Conservation (phyloP, 2,329 filamentous ascomycete genomes). For the Scolecobasidium constrictum region DNA sequence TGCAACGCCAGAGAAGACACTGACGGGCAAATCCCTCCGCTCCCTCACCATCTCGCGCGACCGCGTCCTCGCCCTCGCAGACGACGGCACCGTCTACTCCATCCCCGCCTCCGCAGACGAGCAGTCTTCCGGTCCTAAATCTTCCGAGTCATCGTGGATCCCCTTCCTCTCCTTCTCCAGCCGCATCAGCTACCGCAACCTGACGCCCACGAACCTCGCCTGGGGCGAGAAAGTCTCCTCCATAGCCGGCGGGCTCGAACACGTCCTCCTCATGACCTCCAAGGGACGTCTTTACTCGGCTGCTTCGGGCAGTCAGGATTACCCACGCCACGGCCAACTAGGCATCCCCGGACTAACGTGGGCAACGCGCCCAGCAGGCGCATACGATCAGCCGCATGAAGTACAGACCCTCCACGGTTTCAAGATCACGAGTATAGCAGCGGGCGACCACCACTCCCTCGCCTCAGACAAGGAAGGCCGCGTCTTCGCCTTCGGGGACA, state of each 20-base stretch:
- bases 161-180: constrained; percentile 57
- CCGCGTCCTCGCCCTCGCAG: constrained; percentile 68
- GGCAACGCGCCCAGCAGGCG: constrained; percentile 62
- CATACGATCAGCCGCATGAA: constrained; percentile 70
- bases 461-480: constrained; percentile 65
- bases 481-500: constrained; percentile 84
- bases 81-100: constrained; percentile 71
- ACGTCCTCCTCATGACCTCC: constrained; percentile 75
- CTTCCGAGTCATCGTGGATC: constrained; percentile 57
- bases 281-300: constrained; percentile 79
- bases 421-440: constrained; percentile 62
- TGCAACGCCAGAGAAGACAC: constrained; percentile 55
- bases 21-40: constrained; percentile 70
- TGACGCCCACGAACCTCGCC: constrained; percentile 53
- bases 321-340: constrained; percentile 74
- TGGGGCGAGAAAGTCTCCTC: constrained; percentile 65
- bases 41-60: constrained; percentile 71
- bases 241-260: constrained; percentile 70
- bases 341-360: constrained; percentile 77
- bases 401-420: constrained; percentile 60
- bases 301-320: constrained; percentile 68
- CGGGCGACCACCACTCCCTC: constrained; percentile 79
- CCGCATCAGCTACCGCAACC: constrained; percentile 57
- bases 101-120: constrained; percentile 66
- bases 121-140: constrained; percentile 54